These are phyloP conservation scores for Backusella tuberculispora DNA, from an alignment of 192 early-diverging fungal species.

Conservation along the genomic window DNA sequence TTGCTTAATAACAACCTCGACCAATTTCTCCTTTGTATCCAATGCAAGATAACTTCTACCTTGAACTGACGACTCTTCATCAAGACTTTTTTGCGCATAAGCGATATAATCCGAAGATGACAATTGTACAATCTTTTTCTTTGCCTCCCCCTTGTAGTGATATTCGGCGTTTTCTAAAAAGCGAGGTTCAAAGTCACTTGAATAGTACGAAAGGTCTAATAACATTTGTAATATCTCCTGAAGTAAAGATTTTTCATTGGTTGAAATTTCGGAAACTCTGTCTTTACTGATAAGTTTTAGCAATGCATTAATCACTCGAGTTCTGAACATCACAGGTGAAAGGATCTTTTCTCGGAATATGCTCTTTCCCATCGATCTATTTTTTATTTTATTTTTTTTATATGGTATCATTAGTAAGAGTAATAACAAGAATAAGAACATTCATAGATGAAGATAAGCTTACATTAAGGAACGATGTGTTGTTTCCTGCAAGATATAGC, in stretches of 20 bases:
- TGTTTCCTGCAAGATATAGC: conserved; percentile 10
- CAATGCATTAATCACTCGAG: neutral
- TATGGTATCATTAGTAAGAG: neutral
- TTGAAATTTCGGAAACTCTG: conserved; percentile 46
- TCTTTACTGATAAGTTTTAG: conserved; percentile 14
- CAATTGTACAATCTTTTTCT: conserved; percentile 53
- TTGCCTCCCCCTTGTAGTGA: conserved; percentile 79
- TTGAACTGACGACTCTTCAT: conserved; percentile 69
- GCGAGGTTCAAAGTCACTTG: conserved; percentile 69
- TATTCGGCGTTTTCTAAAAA: conserved; percentile 69
- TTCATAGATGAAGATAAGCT: neutral
- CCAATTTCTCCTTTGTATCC: conserved; percentile 62
- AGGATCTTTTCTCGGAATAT: neutral
- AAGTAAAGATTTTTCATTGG: conserved; percentile 63
- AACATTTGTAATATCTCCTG: conserved; percentile 75
- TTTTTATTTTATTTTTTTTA: too few species aligned
- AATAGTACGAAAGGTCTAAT: conserved; percentile 76
- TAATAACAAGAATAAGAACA: neutral
- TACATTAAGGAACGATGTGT: conserved; percentile 10
- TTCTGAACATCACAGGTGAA: neutral
- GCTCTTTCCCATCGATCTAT: conserved; percentile 1
- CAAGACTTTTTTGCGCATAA: conserved; percentile 68
- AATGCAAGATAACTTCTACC: conserved; percentile 65
- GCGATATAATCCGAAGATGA: conserved; percentile 71
- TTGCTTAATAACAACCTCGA: conserved; percentile 65